Percentiles rank a stretch among this genome's conserved stretches.
Evolutionary conservation across 306 rosid species (phyloP).

Genomic region (Vigna reflexopilosa): DNA sequence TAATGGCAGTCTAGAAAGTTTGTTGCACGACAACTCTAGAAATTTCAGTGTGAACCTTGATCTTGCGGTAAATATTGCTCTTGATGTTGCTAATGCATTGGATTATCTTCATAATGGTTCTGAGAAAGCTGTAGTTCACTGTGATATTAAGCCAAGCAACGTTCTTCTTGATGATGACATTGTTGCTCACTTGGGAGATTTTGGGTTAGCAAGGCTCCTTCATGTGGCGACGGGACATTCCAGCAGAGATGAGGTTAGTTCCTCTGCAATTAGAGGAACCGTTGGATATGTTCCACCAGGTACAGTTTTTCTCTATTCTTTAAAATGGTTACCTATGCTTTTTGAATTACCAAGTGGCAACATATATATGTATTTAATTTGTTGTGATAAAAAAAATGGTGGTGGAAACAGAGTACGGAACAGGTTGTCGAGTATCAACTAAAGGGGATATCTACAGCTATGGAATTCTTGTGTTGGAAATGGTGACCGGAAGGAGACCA

Average conservation of each 20-base stretch:
- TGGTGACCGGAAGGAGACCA: slow-evolving; percentile 45
- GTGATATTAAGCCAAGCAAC: slow-evolving; percentile 62
- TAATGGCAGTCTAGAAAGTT: slow-evolving; percentile 49
- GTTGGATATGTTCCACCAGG: slow-evolving; percentile 54
- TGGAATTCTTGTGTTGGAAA: slow-evolving; percentile 43
- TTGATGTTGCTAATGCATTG: slow-evolving; percentile 54
- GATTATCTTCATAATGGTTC: slow-evolving; percentile 54
- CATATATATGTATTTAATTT: too few relatives aligned
- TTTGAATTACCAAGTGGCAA: background rate
- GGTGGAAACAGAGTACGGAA: slow-evolving; percentile 42
- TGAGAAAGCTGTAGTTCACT: slow-evolving; percentile 46
- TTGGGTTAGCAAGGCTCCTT: slow-evolving; percentile 57
- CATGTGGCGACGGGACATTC: background rate
- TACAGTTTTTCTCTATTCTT: background rate
- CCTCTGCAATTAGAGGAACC: slow-evolving; percentile 43
- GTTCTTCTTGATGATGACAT: slow-evolving; percentile 49
- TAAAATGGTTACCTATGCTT: background rate
- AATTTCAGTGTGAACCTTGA: slow-evolving; percentile 10
- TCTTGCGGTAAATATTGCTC: slow-evolving; percentile 44
- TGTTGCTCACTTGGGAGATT: slow-evolving; percentile 54
- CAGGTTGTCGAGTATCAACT: slow-evolving; percentile 5
- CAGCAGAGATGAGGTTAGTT: slow-evolving; percentile 23
- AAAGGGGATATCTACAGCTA: slow-evolving; percentile 53
- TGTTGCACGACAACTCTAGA: slow-evolving; percentile 31
- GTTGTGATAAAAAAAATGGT: background rate